Evolutionary conservation across 1,139 yeast species (phyloP), one percentile per base, ranked within the genome.

Genomic region (Hyphopichia khmerensis): DNA sequence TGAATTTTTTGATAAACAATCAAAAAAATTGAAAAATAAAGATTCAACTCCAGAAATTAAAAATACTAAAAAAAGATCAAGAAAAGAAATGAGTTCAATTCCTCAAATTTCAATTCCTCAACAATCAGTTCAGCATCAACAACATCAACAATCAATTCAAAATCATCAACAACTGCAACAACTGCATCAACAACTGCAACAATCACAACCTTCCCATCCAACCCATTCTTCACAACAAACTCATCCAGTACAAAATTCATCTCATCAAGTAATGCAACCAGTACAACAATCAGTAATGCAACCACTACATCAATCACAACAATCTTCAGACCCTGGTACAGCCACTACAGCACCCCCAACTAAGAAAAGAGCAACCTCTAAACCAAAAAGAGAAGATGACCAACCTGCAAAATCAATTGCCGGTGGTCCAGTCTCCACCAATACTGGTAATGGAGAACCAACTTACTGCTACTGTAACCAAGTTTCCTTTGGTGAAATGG

Each of bases 401-500:
- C 21, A 7, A 14, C 16, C 33, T 26, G 10, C 29, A 26, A 26
- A 26, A 26, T 13, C 29, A 11, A 11, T 11, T n/a, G n/a, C n/a
- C n/a, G n/a, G n/a, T 8, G 29, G 29, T 26, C 29, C 29, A 8
- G 13, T 26, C 4, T 11, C 29, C 4, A 9, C 29, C 18, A 49
- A 46, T 36, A 21, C 14, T 21, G 27, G 14, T 23, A 36, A 26
- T 26, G 64, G 62, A 39, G 96, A 93, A 58, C 96, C 96, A 1
- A 80, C 93, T 3, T 93, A 93, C 62, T 93, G 99, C 64, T 89
- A 89, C 65, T 93, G 99, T 69, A 89, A 90, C 61, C 96, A 91
- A 60, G 96, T 90, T 1, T 91, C 98, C 3, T 91, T 87, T 62
- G 99, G 99, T 16, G 98, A 93, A 59, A 93, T 93, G 99, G 97